These are phyloP conservation scores for Casuarina cunninghamiana DNA, from an alignment of 306 rosid genomes.

Conservation along the genomic window DNA sequence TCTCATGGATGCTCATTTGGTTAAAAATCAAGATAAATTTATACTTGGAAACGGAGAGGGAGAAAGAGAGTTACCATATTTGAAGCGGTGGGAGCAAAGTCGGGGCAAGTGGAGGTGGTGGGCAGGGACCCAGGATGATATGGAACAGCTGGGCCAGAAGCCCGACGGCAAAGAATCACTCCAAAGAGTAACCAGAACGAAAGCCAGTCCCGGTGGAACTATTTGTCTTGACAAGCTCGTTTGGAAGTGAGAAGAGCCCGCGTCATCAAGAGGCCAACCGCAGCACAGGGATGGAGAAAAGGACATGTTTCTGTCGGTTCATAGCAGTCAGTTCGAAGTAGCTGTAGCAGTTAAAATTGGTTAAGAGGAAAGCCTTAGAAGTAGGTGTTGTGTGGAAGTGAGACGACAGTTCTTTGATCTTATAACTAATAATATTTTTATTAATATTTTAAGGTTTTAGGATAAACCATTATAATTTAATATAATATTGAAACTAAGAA, in stretches of 20 bases:
- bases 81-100: neutral
- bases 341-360: too few relatives aligned
- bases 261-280: slow-evolving; percentile 24
- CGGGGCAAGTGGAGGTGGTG: neutral
- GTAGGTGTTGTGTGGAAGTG: too few relatives aligned
- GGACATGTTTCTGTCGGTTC: too few relatives aligned
- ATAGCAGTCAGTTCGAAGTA: too few relatives aligned
- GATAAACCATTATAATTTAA: too few relatives aligned
- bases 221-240: slow-evolving; percentile 20
- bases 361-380: too few relatives aligned
- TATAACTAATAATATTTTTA: too few relatives aligned
- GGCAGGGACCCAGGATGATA: slow-evolving; percentile 15
- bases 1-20: neutral
- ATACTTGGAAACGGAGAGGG: too few relatives aligned
- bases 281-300: slow-evolving; percentile 20
- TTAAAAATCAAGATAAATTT: neutral
- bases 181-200: neutral
- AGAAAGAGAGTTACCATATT: slow-evolving; percentile 25
- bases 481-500: too few relatives aligned
- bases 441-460: too few relatives aligned
- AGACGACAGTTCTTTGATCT: too few relatives aligned
- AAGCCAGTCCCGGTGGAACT: slow-evolving; percentile 17
- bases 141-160: slow-evolving; percentile 5
- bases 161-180: slow-evolving; percentile 1
- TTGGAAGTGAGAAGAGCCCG: neutral